Evolutionary conservation across 306 rosid genomes (phyloP).

Genomic region (Medicago lupulina): DNA sequence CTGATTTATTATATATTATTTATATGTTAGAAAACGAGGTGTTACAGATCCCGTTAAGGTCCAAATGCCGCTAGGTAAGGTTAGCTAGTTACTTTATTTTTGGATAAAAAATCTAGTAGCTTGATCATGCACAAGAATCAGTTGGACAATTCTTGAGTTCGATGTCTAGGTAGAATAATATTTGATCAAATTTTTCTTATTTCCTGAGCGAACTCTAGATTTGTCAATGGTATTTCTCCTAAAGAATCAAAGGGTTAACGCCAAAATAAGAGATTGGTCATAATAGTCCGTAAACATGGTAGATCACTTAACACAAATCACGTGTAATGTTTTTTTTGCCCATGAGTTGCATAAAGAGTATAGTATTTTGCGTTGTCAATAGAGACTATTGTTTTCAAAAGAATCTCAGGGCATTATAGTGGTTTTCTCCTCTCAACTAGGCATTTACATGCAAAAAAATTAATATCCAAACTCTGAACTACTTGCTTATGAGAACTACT

Average conservation of each 20-base stretch:
- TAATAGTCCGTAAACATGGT: neutral
- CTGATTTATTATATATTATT: too few relatives aligned
- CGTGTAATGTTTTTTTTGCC: neutral
- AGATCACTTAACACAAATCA: neutral
- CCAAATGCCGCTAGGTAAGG: too few relatives aligned
- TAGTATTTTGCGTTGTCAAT: neutral
- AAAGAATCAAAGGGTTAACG: neutral
- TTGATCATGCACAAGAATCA: too few relatives aligned
- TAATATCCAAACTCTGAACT: neutral
- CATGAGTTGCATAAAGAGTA: neutral
- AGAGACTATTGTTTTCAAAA: neutral
- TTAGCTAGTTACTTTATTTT: too few relatives aligned
- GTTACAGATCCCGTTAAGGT: too few relatives aligned
- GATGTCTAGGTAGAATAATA: too few relatives aligned
- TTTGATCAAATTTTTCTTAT: too few relatives aligned
- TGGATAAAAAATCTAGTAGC: too few relatives aligned
- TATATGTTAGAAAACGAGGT: too few relatives aligned
- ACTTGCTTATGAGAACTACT: too few relatives aligned
- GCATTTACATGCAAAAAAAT: neutral
- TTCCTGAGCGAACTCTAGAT: neutral
- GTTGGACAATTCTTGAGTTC: too few relatives aligned
- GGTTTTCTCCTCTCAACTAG: neutral
- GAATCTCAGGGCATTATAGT: neutral
- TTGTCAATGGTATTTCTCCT: neutral
- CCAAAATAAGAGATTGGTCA: neutral